Evolutionary conservation across 495 filamentous ascomycete genomes (phyloP).

Genomic region (Aspergillus leporis): DNA sequence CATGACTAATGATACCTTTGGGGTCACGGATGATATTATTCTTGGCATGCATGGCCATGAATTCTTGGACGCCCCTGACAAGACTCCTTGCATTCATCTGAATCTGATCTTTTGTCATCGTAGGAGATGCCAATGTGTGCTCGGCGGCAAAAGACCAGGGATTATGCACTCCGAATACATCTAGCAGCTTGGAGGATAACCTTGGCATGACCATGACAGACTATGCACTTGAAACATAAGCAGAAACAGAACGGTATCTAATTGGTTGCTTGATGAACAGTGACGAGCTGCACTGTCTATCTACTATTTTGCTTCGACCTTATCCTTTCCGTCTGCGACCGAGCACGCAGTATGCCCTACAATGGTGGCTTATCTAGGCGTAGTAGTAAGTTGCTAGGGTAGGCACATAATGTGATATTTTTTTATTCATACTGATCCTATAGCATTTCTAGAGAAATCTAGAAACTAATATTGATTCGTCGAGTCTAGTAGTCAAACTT

Average conservation of each 20-base stretch:
- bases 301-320: background rate
- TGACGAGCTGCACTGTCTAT: background rate
- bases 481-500: slow-evolving; percentile 5
- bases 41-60: background rate
- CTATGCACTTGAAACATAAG: background rate
- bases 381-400: no score
- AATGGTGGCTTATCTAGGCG: no score
- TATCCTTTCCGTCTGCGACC: background rate
- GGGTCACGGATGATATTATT: background rate
- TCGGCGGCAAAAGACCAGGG: background rate
- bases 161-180: background rate
- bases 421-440: no score
- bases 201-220: background rate
- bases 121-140: background rate
- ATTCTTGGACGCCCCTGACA: background rate
- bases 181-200: background rate
- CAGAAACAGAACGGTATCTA: background rate
- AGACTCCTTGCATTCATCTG: background rate
- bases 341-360: background rate
- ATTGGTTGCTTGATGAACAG: background rate
- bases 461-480: no score
- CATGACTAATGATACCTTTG: background rate
- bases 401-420: no score
- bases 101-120: background rate
- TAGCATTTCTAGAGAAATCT: no score